Percentiles rank a stretch among this genome's conserved stretches.
phyloP scores from a whole-genome alignment of 2,329 filamentous ascomycete genomes.

The Emergomyces africanus region DNA sequence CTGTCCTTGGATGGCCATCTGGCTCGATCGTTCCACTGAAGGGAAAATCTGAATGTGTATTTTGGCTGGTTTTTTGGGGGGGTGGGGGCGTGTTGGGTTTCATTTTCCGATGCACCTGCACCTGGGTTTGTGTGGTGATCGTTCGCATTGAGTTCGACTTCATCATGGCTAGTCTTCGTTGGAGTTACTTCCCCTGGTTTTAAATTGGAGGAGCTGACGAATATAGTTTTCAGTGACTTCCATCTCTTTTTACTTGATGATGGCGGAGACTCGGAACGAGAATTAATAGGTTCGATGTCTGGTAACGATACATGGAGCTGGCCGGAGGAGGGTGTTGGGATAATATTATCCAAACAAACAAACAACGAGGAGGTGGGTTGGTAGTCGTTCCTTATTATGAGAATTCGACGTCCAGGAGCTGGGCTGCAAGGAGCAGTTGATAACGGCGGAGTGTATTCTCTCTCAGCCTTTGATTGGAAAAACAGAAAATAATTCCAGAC shows the following conservation, averaged over 20 bases:
- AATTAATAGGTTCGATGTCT: constrained; percentile 11
- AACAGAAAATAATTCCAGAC: constrained; percentile 72
- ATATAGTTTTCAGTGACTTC: constrained; percentile 39
- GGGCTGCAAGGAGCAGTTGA: constrained; percentile 74
- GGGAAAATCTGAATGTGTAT: constrained; percentile 54
- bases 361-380: constrained; percentile 39
- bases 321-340: constrained; percentile 26
- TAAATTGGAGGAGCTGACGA: constrained; percentile 32
- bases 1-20: constrained; percentile 38
- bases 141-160: constrained; percentile 16
- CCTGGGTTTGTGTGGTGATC: background rate
- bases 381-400: constrained; percentile 77
- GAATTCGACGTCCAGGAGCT: constrained; percentile 69
- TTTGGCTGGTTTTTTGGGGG: constrained; percentile 37
- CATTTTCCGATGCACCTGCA: background rate
- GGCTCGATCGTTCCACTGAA: constrained; percentile 50
- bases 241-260: constrained; percentile 33
- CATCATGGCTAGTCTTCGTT: constrained; percentile 27
- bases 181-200: constrained; percentile 32
- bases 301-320: constrained; percentile 24
- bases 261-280: constrained; percentile 12
- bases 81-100: background rate
- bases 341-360: constrained; percentile 29
- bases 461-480: constrained; percentile 55
- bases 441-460: constrained; percentile 43